Base-by-base conservation (phyloP, 2,329 filamentous ascomycete genomes). In the Myriosclerotinia scirpicola region DNA sequence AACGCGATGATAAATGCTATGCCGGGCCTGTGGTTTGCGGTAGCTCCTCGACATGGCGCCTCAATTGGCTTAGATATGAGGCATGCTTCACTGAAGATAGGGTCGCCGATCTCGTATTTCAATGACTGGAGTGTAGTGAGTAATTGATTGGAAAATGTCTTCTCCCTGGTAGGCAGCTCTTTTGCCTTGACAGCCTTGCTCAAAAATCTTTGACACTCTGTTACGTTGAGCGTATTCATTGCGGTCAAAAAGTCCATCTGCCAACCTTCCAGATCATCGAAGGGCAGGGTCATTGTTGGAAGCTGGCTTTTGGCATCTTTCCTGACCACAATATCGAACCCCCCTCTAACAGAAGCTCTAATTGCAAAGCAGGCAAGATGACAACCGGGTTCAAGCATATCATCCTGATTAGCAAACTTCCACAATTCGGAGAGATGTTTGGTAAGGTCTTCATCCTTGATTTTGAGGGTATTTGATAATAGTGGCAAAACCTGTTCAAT, bases 401-500 rank as follows among this genome's bases (percentile, higher is more conserved):
- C 79, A 67, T 76, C 79, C 69, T 78, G 78, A 66, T 79, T 78
- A 2, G 80, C 81, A 75, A 87, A 90, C 22, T 79, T 81, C 20
- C 85, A 84, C 83, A 96, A 90, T 38, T 84, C 82, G 12, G 81
- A 79, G 15, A 96, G 79, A 66, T 87, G 86, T 7, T 78, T 76
- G 54, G 84, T 81, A 3, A 96, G 80, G n/a, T 86, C 84, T 1
- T 80, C 78, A 2, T 83, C 81, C 56, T 88, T 83, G 66, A 96
- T 87, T 73, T 94, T 90, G 82, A 96, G 89, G 69, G 86, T 89
- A 34, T 86, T 83, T 30, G 89, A 85, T 69, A 96, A 86, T 53
- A 86, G 85, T 22, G 85, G 82, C 15, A 86, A 83, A 38, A 96
- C 88, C 68, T 92, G 87, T 66, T 84, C 83, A 15, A 88, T 79